A percentile compares a stretch with the other conserved stretches of the same genome.
phyloP scores from a whole-genome alignment of 495 filamentous ascomycete genomes.

The Penicillium daleae region DNA sequence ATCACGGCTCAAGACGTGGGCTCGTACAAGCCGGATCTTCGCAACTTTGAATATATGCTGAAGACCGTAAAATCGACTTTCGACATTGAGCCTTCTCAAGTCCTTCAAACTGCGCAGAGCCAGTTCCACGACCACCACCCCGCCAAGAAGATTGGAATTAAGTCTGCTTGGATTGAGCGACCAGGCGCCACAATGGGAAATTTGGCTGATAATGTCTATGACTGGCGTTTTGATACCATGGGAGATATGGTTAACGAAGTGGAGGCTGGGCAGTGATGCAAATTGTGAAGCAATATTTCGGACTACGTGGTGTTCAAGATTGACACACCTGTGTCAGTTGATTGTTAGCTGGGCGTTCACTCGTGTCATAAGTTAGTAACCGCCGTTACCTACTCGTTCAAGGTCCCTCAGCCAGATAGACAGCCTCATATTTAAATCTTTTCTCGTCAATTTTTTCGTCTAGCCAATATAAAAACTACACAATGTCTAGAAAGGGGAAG shows the following conservation, averaged over 20 bases:
- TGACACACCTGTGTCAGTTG: no score
- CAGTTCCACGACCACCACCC: conserved; percentile 74
- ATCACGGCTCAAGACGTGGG: conserved; percentile 80
- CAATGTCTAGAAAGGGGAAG: no score
- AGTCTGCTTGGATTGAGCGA: conserved; percentile 72
- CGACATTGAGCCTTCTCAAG: conserved; percentile 55
- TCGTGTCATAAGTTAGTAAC: neutral
- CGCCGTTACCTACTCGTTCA: neutral
- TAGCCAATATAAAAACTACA: neutral
- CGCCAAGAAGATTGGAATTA: conserved; percentile 64
- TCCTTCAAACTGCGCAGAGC: conserved; percentile 72
- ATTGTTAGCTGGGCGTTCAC: neutral
- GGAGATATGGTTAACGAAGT: neutral
- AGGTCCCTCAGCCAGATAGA: neutral
- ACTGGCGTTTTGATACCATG: neutral
- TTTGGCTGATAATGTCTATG: neutral
- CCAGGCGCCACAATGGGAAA: conserved; percentile 40
- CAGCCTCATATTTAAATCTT: neutral
- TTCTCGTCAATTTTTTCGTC: neutral
- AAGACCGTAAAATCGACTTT: neutral
- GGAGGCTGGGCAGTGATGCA: neutral
- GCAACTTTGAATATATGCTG: conserved; percentile 58
- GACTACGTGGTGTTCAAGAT: neutral
- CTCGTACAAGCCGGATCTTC: conserved; percentile 69
- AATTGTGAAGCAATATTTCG: neutral